Evolutionary conservation across 202 grass and related monocot genomes (phyloP), one percentile per base, ranked within the genome.

Genomic region (Schoenoplectus triqueter): DNA sequence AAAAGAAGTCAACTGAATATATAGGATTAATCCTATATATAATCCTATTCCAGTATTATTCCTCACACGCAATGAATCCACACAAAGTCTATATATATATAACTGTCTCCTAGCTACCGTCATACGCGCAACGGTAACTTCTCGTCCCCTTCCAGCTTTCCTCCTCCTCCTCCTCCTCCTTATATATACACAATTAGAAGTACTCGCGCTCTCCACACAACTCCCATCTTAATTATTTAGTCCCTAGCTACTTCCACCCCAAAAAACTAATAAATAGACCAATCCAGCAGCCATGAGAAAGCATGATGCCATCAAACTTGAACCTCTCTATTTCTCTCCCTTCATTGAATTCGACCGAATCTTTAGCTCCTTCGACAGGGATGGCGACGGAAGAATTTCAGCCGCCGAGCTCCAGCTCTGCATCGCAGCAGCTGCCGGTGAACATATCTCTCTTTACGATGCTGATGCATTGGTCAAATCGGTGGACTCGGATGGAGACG

Each of bases 311-410:
- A 66, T 81, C 62, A 50, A 81, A 22, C 2, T 81, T 66, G 60
- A 81, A 81, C 63, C 54, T 0, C 2, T 19, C 7, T 80, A 56
- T 20, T 46, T 39, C 0, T 66, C 19, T 7, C 7, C 20, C 0
- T 67, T 69, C 31, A 69, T 83, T 41, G 80, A 83, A 57, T 83
- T 83, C 2, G 64, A 68, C 5, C 82, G 14, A 3, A 45, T 94
- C 65, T 94, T 94, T 64, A 77, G 64, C 1, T 83, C 84, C 0
- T 84, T 92, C 66, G 92, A 92, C 40, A 85, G 78, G 84, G 86
- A 92, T 14, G 84, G 88, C 14, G 88, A 94, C 18, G 92, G 92
- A 10, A 94, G 83, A 82, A 88, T 94, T 2, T 94, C 92, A 1
- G 84, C 82, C 0, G 14, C 88, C 2, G 92, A 94, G 82, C 86